Evolutionary conservation across 192 early-diverging fungal species (phyloP).

Genomic region (Backusella parvicylindrica): DNA sequence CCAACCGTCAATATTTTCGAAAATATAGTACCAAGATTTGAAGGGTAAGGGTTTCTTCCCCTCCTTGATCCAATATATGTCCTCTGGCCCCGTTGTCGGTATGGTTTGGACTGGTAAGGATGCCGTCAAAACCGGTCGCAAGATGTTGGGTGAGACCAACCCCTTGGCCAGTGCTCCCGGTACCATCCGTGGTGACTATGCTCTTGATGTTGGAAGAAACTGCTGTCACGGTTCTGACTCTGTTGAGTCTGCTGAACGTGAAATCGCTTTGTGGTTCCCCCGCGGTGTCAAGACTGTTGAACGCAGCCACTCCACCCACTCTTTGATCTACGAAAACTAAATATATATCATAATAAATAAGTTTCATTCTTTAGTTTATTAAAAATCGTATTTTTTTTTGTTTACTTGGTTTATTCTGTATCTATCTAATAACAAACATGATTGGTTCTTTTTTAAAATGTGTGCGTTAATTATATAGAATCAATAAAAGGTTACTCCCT

Average conservation of each 20-base stretch:
- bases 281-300: slow-evolving; percentile 21
- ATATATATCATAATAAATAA: not conserved
- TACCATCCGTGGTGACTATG: slow-evolving; percentile 95
- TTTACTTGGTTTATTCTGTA: no score
- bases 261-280: slow-evolving; percentile 63
- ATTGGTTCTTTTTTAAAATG: no score
- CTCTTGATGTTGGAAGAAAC: slow-evolving; percentile 82
- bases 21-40: slow-evolving; percentile 70
- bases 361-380: no score
- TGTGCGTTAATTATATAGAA: no score
- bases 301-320: slow-evolving; percentile 17
- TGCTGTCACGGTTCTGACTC: slow-evolving; percentile 92
- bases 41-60: slow-evolving; percentile 88
- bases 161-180: slow-evolving; percentile 85
- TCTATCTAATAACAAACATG: no score
- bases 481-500: no score
- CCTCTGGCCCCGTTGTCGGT: slow-evolving; percentile 91
- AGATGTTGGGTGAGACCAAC: slow-evolving; percentile 88
- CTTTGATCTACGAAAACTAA: slow-evolving; percentile 37
- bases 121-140: slow-evolving; percentile 87
- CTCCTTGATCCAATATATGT: slow-evolving; percentile 76
- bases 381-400: no score
- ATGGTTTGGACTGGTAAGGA: slow-evolving; percentile 94
- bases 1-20: not conserved
- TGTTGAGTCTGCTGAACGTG: slow-evolving; percentile 84